Base-by-base conservation (phyloP, 257 asterid genomes). In the Apocynum venetum region DNA sequence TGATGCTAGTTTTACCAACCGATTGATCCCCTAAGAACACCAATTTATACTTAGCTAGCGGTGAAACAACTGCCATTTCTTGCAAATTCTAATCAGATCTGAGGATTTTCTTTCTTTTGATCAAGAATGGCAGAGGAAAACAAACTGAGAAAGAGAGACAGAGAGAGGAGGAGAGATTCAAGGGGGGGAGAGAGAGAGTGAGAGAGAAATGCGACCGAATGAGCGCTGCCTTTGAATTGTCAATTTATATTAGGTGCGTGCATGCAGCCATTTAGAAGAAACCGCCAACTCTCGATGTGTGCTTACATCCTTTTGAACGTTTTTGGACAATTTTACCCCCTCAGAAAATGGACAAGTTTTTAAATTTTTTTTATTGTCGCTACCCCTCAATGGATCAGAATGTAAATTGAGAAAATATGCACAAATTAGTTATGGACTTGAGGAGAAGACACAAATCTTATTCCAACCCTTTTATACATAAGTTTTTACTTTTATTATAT, bases 11-110 rank as follows among this genome's bases (percentile, higher is more conserved):
- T 87, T 91, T 91, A 53, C 94, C 94, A 49, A 88, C 93, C 56
- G 96, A 91, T 81, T 88, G 95, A 88, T 91, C 95, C 31, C 93
- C 97, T 78, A 89, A 83, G 80, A 91, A 89, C 77, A 91, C 95
- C 80, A 91, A 84, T 84, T 91, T 91, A 84, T 88, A 90, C 88
- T 90, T 91, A 4, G 97, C 97, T 74, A 91, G 80, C 69, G 96
- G 96, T 73, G 97, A 90, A 80, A 91, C 93, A 88, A 80, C 91
- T 79, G 95, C 92, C 95, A 89, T 89, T 81, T 76, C 59, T 9
- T 49, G 41, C 40, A 49, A 35, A 55, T 48, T 25, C 47, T 20
- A 67, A 8, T 68, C 68, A 61, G 82, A 74, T 75, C 82, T 78
- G 79, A 67, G 20, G 68, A 44, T 76, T 36, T 19, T 40, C 12